Evolutionary conservation across 257 asterid genomes (phyloP).

Genomic region (Petunia axillaris): DNA sequence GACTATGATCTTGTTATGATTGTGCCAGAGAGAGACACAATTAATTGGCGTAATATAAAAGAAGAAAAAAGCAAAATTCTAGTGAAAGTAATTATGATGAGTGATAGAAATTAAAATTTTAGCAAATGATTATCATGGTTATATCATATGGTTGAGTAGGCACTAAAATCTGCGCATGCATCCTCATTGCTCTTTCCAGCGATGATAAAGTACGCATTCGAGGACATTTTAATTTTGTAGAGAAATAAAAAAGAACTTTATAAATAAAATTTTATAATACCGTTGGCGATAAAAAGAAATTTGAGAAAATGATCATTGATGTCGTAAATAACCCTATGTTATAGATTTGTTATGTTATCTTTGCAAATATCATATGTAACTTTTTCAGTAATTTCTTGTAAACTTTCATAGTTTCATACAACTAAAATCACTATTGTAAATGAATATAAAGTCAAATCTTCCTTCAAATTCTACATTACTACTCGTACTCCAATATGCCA

Average conservation of each 20-base stretch:
- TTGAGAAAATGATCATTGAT: too few relatives aligned
- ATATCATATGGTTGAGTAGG: conserved; percentile 12
- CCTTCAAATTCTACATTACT: not conserved
- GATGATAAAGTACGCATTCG: not conserved
- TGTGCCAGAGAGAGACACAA: not conserved
- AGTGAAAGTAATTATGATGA: conserved; percentile 13
- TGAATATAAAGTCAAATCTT: not conserved
- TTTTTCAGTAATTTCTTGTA: not conserved
- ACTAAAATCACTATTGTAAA: not conserved
- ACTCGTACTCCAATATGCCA: not conserved
- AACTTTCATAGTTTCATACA: not conserved
- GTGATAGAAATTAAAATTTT: not conserved
- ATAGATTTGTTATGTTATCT: not conserved
- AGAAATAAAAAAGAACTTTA: not conserved
- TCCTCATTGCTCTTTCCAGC: conserved; percentile 16
- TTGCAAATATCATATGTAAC: not conserved
- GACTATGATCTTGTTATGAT: conserved; percentile 23
- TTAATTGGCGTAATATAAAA: not conserved
- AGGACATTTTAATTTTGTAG: not conserved
- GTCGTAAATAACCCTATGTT: not conserved
- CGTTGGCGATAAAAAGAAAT: too few relatives aligned
- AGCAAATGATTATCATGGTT: not conserved
- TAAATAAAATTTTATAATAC: not conserved
- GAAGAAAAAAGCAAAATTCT: not conserved
- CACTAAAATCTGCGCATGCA: conserved; percentile 2